Percentiles rank a stretch among this genome's conserved stretches.
Conservation (phyloP, 495 filamentous ascomycete species). For the Neurospora tetraspora region DNA sequence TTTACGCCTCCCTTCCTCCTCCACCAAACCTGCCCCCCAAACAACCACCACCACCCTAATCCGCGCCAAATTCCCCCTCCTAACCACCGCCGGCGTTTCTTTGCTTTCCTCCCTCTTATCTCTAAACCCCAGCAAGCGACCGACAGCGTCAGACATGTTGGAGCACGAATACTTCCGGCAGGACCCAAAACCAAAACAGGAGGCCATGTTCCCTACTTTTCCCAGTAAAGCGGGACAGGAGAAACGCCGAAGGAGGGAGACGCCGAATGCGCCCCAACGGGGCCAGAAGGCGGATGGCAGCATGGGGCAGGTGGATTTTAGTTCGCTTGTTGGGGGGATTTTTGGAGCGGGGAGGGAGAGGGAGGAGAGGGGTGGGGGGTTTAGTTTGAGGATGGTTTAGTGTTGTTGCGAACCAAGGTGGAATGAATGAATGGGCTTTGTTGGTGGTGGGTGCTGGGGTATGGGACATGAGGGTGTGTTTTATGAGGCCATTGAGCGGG, state of each 20-base stretch:
- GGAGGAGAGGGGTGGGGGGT: slow-evolving; percentile 71
- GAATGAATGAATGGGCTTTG: too few relatives aligned
- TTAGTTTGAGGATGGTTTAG: slow-evolving; percentile 60
- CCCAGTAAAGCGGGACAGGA: slow-evolving; percentile 93
- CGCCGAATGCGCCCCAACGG: slow-evolving; percentile 77
- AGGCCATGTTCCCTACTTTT: slow-evolving; percentile 84
- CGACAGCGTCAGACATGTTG: slow-evolving; percentile 47
- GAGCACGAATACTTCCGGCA: slow-evolving; percentile 78
- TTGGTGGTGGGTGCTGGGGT: background rate
- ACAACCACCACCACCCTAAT: slow-evolving; percentile 35
- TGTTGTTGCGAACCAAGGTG: too few relatives aligned
- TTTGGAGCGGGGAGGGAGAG: slow-evolving; percentile 49
- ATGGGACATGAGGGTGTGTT: background rate
- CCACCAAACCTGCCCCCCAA: slow-evolving; percentile 16
- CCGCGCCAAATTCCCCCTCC: slow-evolving; percentile 67
- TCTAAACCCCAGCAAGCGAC: slow-evolving; percentile 53
- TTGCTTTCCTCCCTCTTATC: slow-evolving; percentile 62
- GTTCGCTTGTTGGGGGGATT: slow-evolving; percentile 47
- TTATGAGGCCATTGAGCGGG: background rate
- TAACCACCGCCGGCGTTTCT: slow-evolving; percentile 63
- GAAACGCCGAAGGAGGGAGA: slow-evolving; percentile 59
- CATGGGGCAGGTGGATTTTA: slow-evolving; percentile 59
- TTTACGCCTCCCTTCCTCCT: slow-evolving; percentile 70
- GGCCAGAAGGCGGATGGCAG: slow-evolving; percentile 55
- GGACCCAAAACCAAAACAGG: slow-evolving; percentile 76